Evolutionary conservation across 257 asterid genomes (phyloP).

Genomic region (Buddleja alternifolia): DNA sequence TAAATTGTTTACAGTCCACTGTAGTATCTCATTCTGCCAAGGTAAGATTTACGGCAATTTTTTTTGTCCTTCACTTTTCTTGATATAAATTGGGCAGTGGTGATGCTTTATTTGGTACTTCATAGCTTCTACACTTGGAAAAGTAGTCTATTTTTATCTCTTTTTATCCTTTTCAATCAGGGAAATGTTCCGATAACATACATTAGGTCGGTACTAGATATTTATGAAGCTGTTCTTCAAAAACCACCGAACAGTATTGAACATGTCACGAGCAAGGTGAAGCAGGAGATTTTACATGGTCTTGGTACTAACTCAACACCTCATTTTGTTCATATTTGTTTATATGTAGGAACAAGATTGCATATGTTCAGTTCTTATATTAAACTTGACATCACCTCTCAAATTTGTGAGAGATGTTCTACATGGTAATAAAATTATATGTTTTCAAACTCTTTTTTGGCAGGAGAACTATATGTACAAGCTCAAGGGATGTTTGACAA

Average conservation of each 20-base stretch:
- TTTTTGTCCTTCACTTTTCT: slow-evolving; percentile 21
- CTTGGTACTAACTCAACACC: slow-evolving; percentile 68
- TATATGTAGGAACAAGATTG: neutral
- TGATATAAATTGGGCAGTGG: neutral
- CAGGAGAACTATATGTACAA: slow-evolving; percentile 89
- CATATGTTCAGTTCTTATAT: slow-evolving; percentile 14
- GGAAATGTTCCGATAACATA: slow-evolving; percentile 78
- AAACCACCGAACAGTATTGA: slow-evolving; percentile 57
- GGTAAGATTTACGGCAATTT: slow-evolving; percentile 44
- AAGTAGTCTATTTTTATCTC: slow-evolving; percentile 28
- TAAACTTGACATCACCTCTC: slow-evolving; percentile 4
- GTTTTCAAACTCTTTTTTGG: slow-evolving; percentile 33
- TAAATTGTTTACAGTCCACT: slow-evolving; percentile 91
- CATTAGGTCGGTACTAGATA: slow-evolving; percentile 78
- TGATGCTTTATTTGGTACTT: slow-evolving; percentile 21
- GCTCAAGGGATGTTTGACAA: slow-evolving; percentile 83
- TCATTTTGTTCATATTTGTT: slow-evolving; percentile 15
- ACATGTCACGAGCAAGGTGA: slow-evolving; percentile 74
- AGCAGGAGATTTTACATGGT: slow-evolving; percentile 92
- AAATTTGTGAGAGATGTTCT: neutral
- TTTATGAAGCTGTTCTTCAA: slow-evolving; percentile 80
- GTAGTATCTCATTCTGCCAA: slow-evolving; percentile 89
- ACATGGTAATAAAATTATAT: slow-evolving; percentile 23
- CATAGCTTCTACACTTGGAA: slow-evolving; percentile 25
- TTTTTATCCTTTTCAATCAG: slow-evolving; percentile 46